Evolutionary conservation across 1,284 basidiomycete genomes (phyloP).

Genomic region (Microbotryum saponariae): DNA sequence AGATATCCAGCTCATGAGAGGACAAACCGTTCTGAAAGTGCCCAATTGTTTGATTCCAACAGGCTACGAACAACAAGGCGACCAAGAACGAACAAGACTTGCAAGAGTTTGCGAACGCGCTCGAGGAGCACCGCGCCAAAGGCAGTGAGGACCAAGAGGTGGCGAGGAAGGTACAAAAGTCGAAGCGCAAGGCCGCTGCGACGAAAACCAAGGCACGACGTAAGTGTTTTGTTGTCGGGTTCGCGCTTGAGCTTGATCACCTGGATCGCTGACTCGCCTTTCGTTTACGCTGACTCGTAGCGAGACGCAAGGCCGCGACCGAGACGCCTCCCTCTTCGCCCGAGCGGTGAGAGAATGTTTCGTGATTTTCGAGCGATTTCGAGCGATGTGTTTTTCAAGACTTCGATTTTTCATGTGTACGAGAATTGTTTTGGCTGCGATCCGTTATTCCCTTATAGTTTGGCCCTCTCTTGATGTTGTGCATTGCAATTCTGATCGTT

Average conservation of each 20-base stretch:
- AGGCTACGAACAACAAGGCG: slow-evolving; percentile 78
- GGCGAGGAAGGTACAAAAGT: slow-evolving; percentile 66
- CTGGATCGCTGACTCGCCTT: not conserved
- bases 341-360: too few relatives aligned
- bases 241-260: not conserved
- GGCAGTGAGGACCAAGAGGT: slow-evolving; percentile 85
- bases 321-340: too few relatives aligned
- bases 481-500: too few relatives aligned
- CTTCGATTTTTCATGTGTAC: too few relatives aligned
- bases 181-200: slow-evolving; percentile 13
- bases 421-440: too few relatives aligned
- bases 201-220: not conserved
- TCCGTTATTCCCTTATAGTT: too few relatives aligned
- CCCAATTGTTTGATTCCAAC: not conserved
- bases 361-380: too few relatives aligned
- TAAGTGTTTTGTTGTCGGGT: not conserved
- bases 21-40: not conserved
- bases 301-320: too few relatives aligned
- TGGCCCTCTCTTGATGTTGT: too few relatives aligned
- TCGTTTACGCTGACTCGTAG: too few relatives aligned
- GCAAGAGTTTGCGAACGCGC: slow-evolving; percentile 70
- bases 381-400: too few relatives aligned
- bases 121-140: slow-evolving; percentile 72
- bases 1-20: too few relatives aligned
- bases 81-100: slow-evolving; percentile 75